Percentiles rank a stretch among this genome's conserved stretches.
Conservation (phyloP, 371 early-diverging fungal species). For the Rhizomucor pusillus region DNA sequence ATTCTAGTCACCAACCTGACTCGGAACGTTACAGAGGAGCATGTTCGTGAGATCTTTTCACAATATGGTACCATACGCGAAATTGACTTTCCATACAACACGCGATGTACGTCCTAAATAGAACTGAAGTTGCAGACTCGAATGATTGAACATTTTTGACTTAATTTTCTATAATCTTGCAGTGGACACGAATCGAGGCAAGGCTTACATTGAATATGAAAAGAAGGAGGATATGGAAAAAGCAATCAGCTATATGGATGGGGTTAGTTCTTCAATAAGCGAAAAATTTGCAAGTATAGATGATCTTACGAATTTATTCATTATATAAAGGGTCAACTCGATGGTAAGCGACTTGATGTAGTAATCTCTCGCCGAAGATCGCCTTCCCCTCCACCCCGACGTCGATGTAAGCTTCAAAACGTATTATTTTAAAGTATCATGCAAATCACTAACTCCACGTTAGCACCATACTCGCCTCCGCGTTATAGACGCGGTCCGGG, state of each 20-base stretch:
- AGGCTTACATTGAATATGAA: conserved; percentile 55
- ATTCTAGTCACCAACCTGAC: conserved; percentile 21
- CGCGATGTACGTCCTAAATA: conserved; percentile 25
- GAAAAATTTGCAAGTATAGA: not conserved
- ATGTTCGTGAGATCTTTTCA: conserved; percentile 47
- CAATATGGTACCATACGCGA: conserved; percentile 35
- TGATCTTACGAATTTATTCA: not conserved
- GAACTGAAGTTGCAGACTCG: too few species aligned
- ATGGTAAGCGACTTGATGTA: conserved; percentile 40
- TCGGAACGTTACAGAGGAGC: conserved; percentile 41
- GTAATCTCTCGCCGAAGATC: conserved; percentile 31
- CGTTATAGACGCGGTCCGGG: conserved; percentile 17
- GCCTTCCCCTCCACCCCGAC: conserved; percentile 21
- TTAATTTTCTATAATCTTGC: not conserved
- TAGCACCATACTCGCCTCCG: conserved; percentile 30
- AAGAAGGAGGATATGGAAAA: conserved; percentile 51
- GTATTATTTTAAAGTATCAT: not conserved
- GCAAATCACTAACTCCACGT: not conserved
- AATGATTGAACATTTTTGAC: too few species aligned
- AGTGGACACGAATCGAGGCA: conserved; percentile 55
- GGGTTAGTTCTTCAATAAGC: conserved; percentile 23
- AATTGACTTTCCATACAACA: conserved; percentile 43
- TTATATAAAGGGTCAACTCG: conserved; percentile 49
- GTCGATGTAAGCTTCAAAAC: conserved; percentile 21
- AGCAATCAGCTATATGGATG: conserved; percentile 57